Base-by-base conservation (phyloP, 192 early-diverging fungal species). In the Coemansia sp. region DNA sequence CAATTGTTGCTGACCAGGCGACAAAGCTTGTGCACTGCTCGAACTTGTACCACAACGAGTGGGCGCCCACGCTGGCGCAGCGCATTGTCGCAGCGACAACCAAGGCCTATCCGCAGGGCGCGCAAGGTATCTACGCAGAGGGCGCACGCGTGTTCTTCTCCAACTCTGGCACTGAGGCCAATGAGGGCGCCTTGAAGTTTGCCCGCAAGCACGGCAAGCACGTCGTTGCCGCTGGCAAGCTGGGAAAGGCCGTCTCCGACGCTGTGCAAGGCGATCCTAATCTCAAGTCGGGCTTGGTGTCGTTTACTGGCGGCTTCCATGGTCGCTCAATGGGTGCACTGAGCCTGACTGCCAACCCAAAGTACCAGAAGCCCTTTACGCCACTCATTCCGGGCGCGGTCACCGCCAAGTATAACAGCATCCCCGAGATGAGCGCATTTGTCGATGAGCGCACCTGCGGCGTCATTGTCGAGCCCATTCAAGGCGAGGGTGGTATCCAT, bases 151-250 rank as follows among this genome's bases (percentile, higher is more conserved):
- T 96, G 43, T 99, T 99, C 70, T 94, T 97, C 60, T 85, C 93
- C 26, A 99, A 99, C 83, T 94, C 93, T 26, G 97, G 97, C 60
- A 97, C 97, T 0, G 97, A 99, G 74, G 95, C 97, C 24, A 99
- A 99, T 73, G 95, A 99, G 76, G 96, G 94, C 35, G 93, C 95
- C 1, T 68, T 99, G 31, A 99, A 99, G 83, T 99, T 97, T 86
- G 94, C 91, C 14, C 85, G 93, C 58, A 97, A 97, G 75, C 91
- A 90, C 74, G 95, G 91, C 33, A 76, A 77, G 60, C 56, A 70
- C n/a, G 59, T 73, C 2, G 80, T 72, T 1, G 70, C 56, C 37
- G 9, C 62, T 34, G 80, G 76, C 31, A 42, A 42, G 33, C 68
- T 77, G 55, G 80, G 72, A 16, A 74, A 66, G 64, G 55, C 62